phyloP scores from a whole-genome alignment of 495 filamentous ascomycete species.

The Tuber borchii region DNA sequence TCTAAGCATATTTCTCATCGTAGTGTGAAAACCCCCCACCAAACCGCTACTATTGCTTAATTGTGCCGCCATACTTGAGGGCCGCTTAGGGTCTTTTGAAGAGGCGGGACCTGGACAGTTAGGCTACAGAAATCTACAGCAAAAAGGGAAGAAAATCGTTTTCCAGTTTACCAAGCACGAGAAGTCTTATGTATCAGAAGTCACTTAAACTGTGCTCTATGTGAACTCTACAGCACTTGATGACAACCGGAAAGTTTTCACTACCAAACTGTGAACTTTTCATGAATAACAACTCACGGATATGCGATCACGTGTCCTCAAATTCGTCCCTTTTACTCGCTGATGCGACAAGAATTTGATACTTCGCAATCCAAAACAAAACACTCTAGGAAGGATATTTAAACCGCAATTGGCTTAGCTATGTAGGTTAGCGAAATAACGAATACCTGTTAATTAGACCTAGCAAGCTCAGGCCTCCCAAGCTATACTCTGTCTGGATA shows the following conservation, averaged over 20 bases:
- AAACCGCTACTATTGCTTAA: background rate
- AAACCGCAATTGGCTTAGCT: no score
- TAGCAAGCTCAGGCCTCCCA: no score
- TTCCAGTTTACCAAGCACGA: background rate
- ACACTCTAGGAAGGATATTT: no score
- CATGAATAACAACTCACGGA: background rate
- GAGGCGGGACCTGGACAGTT: background rate
- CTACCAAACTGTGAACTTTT: background rate
- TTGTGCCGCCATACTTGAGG: background rate
- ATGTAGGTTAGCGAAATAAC: no score
- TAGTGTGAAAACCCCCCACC: background rate
- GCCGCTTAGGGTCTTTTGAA: background rate
- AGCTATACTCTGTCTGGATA: no score
- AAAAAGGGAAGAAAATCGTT: no score
- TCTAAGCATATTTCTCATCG: background rate
- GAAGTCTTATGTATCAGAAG: background rate
- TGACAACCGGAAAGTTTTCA: background rate
- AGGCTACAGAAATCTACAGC: background rate
- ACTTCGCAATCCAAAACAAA: no score
- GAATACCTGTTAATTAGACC: no score
- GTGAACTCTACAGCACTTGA: background rate
- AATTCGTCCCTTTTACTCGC: no score
- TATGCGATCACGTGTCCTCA: background rate
- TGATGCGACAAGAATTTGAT: no score
- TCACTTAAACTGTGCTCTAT: background rate